Percentiles rank a stretch among this genome's conserved stretches.
These are phyloP conservation scores for Poa pratensis DNA, from an alignment of 176 grass and related monocot species.

Conservation along the genomic window DNA sequence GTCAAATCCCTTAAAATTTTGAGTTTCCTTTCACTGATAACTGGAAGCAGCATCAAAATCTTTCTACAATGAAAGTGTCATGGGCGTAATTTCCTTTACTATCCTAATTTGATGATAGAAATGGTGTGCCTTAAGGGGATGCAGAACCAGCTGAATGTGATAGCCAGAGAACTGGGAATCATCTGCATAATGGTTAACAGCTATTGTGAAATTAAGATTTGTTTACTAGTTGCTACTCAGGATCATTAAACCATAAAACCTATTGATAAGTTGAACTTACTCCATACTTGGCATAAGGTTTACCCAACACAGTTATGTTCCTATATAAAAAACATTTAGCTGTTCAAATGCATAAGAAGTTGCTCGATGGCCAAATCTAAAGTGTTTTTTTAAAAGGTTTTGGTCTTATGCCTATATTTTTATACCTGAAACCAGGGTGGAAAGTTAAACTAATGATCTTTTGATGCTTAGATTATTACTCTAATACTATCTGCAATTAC, in stretches of 20 bases:
- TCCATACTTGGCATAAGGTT: background rate
- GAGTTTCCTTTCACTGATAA: constrained; percentile 4
- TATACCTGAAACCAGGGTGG: background rate
- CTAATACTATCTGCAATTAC: constrained; percentile 27
- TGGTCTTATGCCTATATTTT: background rate
- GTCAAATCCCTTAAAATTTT: background rate
- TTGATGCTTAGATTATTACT: background rate
- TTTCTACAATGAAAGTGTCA: background rate
- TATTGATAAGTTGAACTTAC: constrained; percentile 11
- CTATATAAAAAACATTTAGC: background rate
- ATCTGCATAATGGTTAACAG: too few relatives aligned
- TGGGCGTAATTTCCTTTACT: background rate
- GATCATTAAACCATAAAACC: background rate
- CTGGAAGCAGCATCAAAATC: background rate
- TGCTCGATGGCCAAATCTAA: background rate
- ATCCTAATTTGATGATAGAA: constrained; percentile 29
- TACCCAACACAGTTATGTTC: background rate
- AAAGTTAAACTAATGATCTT: background rate
- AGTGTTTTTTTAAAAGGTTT: background rate
- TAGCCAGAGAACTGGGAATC: too few relatives aligned
- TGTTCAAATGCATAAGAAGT: background rate
- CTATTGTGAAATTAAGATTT: background rate
- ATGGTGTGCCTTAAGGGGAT: background rate
- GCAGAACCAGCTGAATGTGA: too few relatives aligned
- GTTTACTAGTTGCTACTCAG: background rate